Conservation (phyloP, 2,329 filamentous ascomycete genomes). For the Sporothrix pseudoabietina region DNA sequence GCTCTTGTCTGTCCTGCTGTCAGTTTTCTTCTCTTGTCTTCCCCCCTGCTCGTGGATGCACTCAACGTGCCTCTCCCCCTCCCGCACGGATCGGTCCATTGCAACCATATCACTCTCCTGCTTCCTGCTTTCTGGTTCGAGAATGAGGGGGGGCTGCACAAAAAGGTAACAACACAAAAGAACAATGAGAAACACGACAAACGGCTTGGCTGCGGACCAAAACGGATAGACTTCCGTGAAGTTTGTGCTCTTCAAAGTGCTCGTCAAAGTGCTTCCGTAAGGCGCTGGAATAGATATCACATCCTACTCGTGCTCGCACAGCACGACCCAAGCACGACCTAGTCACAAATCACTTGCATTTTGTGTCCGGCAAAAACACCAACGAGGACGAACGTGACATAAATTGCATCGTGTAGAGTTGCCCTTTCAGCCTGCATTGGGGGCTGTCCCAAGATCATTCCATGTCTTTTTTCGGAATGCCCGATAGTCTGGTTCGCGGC, state of each 20-base stretch:
- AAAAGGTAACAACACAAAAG: background rate
- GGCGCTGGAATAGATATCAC: background rate
- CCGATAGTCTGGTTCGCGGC: slow-evolving; percentile 8
- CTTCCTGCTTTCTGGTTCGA: background rate
- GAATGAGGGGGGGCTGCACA: background rate
- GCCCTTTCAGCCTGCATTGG: too few species aligned
- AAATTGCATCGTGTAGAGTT: background rate
- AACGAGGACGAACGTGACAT: background rate
- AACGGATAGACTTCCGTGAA: background rate
- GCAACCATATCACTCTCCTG: background rate
- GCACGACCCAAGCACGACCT: background rate
- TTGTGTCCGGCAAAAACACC: background rate
- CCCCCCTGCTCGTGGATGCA: background rate
- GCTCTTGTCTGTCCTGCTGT: background rate
- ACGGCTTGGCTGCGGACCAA: background rate
- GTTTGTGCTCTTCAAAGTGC: background rate
- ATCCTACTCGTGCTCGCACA: too few species aligned
- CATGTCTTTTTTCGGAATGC: background rate
- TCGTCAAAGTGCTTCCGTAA: background rate
- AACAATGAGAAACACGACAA: background rate
- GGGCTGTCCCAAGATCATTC: background rate
- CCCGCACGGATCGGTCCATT: slow-evolving; percentile 2
- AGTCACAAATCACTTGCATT: background rate
- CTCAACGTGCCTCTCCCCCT: background rate
- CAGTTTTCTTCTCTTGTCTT: background rate